Evolutionary conservation across 2,329 filamentous ascomycete genomes (phyloP).

Genomic region (Pseudocercospora cruenta): DNA sequence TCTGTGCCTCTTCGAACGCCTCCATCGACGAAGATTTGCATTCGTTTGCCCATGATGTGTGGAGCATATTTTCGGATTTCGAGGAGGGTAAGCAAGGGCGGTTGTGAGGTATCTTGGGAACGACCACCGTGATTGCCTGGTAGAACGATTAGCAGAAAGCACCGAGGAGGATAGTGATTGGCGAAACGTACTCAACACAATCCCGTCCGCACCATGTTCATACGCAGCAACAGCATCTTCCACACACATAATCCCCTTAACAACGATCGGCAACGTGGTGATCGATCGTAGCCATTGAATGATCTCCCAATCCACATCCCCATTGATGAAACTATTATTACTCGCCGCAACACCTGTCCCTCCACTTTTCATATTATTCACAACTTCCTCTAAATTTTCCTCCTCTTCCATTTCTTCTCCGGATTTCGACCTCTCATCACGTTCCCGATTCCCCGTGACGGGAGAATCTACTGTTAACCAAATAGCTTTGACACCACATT

Average conservation of each 20-base stretch:
- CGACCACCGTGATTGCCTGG: slow-evolving; percentile 54
- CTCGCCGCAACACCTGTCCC: slow-evolving; percentile 30
- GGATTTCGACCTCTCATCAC: slow-evolving; percentile 48
- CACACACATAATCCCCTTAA: slow-evolving; percentile 46
- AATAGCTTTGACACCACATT: slow-evolving; percentile 55
- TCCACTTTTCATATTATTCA: slow-evolving; percentile 22
- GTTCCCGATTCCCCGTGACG: slow-evolving; percentile 58
- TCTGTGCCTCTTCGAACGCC: slow-evolving; percentile 68
- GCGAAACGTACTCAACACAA: slow-evolving; percentile 41
- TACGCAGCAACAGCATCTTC: slow-evolving; percentile 48
- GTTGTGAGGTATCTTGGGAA: slow-evolving; percentile 53
- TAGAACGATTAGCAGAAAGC: not conserved
- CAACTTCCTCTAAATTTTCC: slow-evolving; percentile 28
- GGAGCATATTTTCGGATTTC: slow-evolving; percentile 65
- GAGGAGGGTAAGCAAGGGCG: slow-evolving; percentile 62
- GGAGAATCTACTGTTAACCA: slow-evolving; percentile 64
- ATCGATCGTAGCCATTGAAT: slow-evolving; percentile 28
- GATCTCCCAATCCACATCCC: slow-evolving; percentile 32
- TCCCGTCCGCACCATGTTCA: slow-evolving; percentile 48
- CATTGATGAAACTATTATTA: slow-evolving; percentile 33
- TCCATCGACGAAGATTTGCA: slow-evolving; percentile 63
- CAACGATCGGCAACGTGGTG: slow-evolving; percentile 37
- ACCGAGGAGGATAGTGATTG: too few species aligned
- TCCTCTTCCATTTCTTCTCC: slow-evolving; percentile 28
- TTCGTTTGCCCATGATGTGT: slow-evolving; percentile 45